phyloP scores from a whole-genome alignment of 2,329 filamentous ascomycete species.

The Trichoderma koningii region DNA sequence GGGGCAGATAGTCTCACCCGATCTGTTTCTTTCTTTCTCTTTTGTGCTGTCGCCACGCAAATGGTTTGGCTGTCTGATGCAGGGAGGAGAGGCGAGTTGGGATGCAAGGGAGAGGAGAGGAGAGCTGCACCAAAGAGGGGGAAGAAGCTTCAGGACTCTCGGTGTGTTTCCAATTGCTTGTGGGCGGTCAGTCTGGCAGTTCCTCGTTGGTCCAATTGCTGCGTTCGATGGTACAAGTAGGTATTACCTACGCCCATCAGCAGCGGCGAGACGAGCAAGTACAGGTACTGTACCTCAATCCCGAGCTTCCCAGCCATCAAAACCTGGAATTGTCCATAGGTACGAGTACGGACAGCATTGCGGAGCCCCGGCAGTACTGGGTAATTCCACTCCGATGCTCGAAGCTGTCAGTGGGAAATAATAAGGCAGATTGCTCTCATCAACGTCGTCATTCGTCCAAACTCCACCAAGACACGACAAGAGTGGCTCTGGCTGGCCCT shows the following conservation, averaged over 20 bases:
- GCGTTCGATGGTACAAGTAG: neutral
- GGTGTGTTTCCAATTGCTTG: neutral
- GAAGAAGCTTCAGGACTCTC: neutral
- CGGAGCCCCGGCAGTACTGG: neutral
- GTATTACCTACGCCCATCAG: no score
- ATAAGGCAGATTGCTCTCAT: neutral
- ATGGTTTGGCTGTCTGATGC: neutral
- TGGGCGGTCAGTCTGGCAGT: no score
- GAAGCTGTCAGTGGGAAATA: neutral
- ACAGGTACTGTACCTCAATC: neutral
- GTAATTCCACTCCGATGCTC: neutral
- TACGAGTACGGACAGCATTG: neutral
- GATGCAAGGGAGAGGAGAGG: constrained; percentile 6
- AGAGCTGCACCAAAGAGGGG: neutral
- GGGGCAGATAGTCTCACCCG: neutral
- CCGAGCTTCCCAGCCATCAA: neutral
- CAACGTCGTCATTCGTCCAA: neutral
- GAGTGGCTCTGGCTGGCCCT: neutral
- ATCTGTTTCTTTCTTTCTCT: neutral
- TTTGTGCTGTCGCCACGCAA: neutral
- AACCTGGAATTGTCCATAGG: neutral
- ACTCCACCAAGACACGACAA: neutral
- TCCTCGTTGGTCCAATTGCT: constrained; percentile 6
- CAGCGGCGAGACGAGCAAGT: neutral
- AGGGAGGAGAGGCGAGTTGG: neutral